phyloP scores from a whole-genome alignment of 352 stramenopile genomes.

The Globisporangium paddicum region DNA sequence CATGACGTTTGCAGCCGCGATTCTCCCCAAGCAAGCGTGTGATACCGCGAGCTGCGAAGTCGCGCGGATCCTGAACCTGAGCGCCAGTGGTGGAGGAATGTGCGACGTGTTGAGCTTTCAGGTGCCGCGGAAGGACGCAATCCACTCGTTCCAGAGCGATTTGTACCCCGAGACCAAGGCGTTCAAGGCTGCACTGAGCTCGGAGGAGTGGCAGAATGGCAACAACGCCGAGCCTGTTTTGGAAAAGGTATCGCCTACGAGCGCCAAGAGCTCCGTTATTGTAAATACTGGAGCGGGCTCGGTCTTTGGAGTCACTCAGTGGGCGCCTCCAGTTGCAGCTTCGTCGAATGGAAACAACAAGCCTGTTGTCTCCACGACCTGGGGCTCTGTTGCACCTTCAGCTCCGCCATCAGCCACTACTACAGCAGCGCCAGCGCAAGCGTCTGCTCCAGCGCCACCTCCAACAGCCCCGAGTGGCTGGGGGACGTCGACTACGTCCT shows the following conservation, averaged over 20 bases:
- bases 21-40: constrained; percentile 52
- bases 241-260: constrained; percentile 25
- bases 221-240: constrained; percentile 40
- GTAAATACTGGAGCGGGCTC: constrained; percentile 7
- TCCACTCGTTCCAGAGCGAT: constrained; percentile 65
- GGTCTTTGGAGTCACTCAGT: constrained; percentile 30
- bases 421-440: neutral
- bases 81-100: constrained; percentile 28
- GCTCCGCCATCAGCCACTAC: neutral
- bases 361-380: neutral
- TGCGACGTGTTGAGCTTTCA: constrained; percentile 65
- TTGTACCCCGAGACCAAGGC: constrained; percentile 64
- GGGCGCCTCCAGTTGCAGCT: neutral
- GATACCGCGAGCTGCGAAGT: constrained; percentile 57
- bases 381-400: constrained; percentile 4
- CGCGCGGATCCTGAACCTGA: constrained; percentile 58
- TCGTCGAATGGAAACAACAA: constrained; percentile 1
- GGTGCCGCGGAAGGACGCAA: constrained; percentile 58
- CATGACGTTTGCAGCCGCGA: constrained; percentile 50
- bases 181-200: constrained; percentile 29
- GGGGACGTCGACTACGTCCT: constrained; percentile 19
- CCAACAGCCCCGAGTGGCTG: constrained; percentile 3
- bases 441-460: constrained; percentile 8
- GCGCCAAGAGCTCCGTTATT: constrained; percentile 6
- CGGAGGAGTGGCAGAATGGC: constrained; percentile 38